A percentile compares a stretch with the other conserved stretches of the same genome.
These are phyloP conservation scores for Pisolithus albus DNA, from an alignment of 768 basidiomycete species.

Conservation along the genomic window DNA sequence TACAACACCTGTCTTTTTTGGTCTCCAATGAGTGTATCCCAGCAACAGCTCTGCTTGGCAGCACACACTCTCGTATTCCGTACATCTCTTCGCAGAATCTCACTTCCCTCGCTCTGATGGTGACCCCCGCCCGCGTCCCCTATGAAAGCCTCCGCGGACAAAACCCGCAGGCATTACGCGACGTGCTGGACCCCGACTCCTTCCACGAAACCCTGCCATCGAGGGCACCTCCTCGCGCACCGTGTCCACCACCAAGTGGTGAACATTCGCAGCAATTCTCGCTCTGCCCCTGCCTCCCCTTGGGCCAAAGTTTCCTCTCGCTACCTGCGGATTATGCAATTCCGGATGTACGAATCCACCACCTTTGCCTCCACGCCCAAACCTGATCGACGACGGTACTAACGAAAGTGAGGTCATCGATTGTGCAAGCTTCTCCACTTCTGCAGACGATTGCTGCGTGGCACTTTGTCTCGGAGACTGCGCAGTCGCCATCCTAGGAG, in stretches of 20 bases:
- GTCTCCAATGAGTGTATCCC: neutral
- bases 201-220: slow-evolving; percentile 5
- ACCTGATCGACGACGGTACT: slow-evolving; percentile 62
- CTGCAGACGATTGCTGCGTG: slow-evolving; percentile 11
- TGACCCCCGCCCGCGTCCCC: slow-evolving; percentile 10
- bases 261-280: slow-evolving; percentile 20
- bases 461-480: slow-evolving; percentile 17
- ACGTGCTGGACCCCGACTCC: slow-evolving; percentile 4
- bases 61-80: neutral
- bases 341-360: slow-evolving; percentile 42
- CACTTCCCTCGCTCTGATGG: neutral
- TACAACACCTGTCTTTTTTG: slow-evolving; percentile 22
- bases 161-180: slow-evolving; percentile 13
- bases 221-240: slow-evolving; percentile 1
- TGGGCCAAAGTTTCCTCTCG: slow-evolving; percentile 20
- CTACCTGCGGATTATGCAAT: slow-evolving; percentile 26
- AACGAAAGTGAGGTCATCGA: slow-evolving; percentile 46
- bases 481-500: slow-evolving; percentile 10
- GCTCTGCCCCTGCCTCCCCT: slow-evolving; percentile 26
- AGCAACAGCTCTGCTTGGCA: neutral
- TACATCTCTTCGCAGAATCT: neutral
- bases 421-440: slow-evolving; percentile 44
- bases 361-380: slow-evolving; percentile 62
- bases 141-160: neutral
- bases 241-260: slow-evolving; percentile 9